Percentiles rank a stretch among this genome's conserved stretches.
phyloP scores from a whole-genome alignment of 169 alveolate genomes.

The Plasmodium inui region DNA sequence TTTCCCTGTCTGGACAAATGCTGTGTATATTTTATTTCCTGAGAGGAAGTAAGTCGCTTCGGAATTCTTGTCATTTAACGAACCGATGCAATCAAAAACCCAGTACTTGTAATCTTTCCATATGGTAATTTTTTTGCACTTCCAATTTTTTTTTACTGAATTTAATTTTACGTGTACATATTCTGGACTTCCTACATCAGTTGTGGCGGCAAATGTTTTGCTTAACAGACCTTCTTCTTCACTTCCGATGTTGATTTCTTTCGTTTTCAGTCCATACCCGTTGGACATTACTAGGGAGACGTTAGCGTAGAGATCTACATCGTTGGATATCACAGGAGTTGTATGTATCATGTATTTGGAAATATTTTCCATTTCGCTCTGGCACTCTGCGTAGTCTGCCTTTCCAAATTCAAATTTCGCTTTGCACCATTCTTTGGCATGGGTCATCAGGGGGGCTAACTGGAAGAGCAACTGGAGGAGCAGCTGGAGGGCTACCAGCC shows the following conservation, averaged over 20 bases:
- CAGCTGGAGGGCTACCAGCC: not conserved
- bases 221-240: slow-evolving; percentile 86
- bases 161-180: slow-evolving; percentile 79
- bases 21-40: slow-evolving; percentile 81
- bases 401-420: slow-evolving; percentile 88
- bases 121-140: slow-evolving; percentile 89
- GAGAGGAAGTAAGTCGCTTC: slow-evolving; percentile 69
- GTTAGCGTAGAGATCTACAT: slow-evolving; percentile 85
- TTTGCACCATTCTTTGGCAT: slow-evolving; percentile 89
- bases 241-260: slow-evolving; percentile 84
- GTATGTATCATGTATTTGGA: slow-evolving; percentile 89
- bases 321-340: slow-evolving; percentile 84
- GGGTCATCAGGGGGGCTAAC: not conserved
- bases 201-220: slow-evolving; percentile 71
- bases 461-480: not conserved
- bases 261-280: slow-evolving; percentile 86
- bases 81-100: slow-evolving; percentile 90
- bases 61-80: slow-evolving; percentile 78
- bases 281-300: slow-evolving; percentile 78
- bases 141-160: slow-evolving; percentile 88
- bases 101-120: slow-evolving; percentile 91
- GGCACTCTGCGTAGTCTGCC: slow-evolving; percentile 90
- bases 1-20: slow-evolving; percentile 86
- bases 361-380: slow-evolving; percentile 87
- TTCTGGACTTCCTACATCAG: slow-evolving; percentile 76